A percentile compares a stretch with the other conserved stretches of the same genome.
Conservation (phyloP, 2,329 filamentous ascomycete species). For the Cordyceps farinosa region DNA sequence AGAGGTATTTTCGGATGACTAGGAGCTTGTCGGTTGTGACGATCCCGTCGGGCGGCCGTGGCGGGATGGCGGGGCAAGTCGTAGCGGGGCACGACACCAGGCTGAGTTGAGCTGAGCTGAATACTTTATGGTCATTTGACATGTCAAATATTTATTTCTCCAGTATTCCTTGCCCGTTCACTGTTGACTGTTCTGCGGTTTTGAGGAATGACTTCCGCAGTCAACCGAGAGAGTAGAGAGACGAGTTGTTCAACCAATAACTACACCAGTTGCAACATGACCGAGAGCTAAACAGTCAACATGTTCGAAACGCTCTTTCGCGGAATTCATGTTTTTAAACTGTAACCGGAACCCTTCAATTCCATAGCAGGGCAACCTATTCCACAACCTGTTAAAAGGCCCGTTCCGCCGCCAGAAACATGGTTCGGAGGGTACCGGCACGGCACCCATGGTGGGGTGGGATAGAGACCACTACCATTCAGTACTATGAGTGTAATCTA, state of each 20-base stretch:
- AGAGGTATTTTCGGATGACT: neutral
- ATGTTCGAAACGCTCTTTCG: neutral
- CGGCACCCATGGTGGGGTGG: too few species aligned
- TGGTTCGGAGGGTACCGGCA: constrained; percentile 28
- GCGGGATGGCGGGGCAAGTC: constrained; percentile 4
- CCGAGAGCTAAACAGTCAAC: too few species aligned
- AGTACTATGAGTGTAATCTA: too few species aligned
- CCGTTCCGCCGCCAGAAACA: neutral
- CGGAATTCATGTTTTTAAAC: neutral
- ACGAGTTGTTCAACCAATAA: too few species aligned
- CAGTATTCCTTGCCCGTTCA: too few species aligned
- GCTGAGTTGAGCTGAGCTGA: neutral
- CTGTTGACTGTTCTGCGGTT: too few species aligned
- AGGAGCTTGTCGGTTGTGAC: neutral
- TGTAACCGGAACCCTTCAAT: neutral
- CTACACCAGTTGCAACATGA: too few species aligned
- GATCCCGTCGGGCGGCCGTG: neutral
- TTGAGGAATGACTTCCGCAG: too few species aligned
- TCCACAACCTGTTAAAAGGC: neutral
- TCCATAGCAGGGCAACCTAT: neutral
- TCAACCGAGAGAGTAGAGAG: too few species aligned
- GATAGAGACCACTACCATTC: too few species aligned
- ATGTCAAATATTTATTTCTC: too few species aligned
- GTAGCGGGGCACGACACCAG: neutral
- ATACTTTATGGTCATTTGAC: neutral